phyloP scores from a whole-genome alignment of 2,329 filamentous ascomycete species.

The Sclerotinia subarctica region DNA sequence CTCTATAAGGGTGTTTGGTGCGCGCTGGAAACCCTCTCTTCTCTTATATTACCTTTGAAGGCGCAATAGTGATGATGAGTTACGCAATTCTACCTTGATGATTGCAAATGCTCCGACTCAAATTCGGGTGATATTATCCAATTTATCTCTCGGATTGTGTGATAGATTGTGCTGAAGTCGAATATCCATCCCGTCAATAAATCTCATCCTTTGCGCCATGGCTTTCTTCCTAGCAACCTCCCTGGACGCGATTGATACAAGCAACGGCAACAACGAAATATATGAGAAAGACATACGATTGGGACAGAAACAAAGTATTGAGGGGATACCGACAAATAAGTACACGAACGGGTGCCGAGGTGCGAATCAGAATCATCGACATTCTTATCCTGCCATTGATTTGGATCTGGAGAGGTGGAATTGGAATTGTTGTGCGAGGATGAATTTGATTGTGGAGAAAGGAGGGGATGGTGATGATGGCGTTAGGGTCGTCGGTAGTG shows the following conservation, averaged over 20 bases:
- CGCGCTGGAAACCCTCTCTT: too few species aligned
- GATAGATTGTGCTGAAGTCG: background rate
- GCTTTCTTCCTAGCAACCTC: background rate
- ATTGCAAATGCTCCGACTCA: background rate
- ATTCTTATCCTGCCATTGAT: background rate
- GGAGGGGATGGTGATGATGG: too few species aligned
- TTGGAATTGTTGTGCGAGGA: slow-evolving; percentile 21
- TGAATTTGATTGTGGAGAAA: slow-evolving; percentile 5
- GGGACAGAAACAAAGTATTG: background rate
- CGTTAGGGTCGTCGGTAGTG: background rate
- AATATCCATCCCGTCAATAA: too few species aligned
- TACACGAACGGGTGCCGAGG: too few species aligned
- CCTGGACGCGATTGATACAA: background rate
- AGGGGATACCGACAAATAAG: background rate
- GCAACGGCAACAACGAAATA: background rate
- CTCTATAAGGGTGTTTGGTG: too few species aligned
- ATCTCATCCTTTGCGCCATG: background rate
- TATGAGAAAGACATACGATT: background rate
- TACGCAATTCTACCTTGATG: background rate
- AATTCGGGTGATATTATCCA: background rate
- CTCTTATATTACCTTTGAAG: background rate
- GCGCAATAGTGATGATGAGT: background rate
- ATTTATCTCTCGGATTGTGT: background rate
- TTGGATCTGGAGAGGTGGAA: slow-evolving; percentile 17
- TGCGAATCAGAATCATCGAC: background rate